Evolutionary conservation across 257 asterid species (phyloP).

Genomic region (Przewalskia tangutica): DNA sequence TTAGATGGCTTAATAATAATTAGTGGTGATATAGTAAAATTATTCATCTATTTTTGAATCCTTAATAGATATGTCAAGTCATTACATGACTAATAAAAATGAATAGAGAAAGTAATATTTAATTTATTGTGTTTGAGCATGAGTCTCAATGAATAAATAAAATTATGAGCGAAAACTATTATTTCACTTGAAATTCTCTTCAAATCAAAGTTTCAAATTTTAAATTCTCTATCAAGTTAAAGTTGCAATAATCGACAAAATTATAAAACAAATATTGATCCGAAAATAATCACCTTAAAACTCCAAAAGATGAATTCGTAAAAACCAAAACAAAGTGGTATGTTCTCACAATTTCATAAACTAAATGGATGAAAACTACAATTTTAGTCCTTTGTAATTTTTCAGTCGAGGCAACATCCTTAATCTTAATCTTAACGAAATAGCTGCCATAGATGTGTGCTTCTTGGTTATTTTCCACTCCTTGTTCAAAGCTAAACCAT

Average conservation of each 20-base stretch:
- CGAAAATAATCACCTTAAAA: neutral
- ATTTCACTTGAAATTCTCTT: neutral
- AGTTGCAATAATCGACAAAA: neutral
- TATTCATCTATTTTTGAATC: no score
- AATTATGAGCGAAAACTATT: neutral
- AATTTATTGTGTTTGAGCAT: neutral
- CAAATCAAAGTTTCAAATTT: neutral
- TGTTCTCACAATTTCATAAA: neutral
- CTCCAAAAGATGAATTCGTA: neutral
- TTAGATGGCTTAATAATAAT: no score
- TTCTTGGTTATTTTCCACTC: constrained; percentile 9
- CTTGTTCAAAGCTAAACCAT: constrained; percentile 12
- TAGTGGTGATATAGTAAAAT: no score
- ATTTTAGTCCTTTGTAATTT: neutral
- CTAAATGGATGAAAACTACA: neutral
- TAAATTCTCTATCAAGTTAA: neutral
- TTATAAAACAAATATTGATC: neutral
- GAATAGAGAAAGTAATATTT: neutral
- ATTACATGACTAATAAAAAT: no score
- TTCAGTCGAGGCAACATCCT: neutral
- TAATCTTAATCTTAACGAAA: neutral
- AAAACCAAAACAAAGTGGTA: neutral
- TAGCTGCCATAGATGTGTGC: neutral
- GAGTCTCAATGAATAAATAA: neutral
- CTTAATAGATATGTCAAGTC: no score